A percentile compares a stretch with the other conserved stretches of the same genome.
phyloP scores from a whole-genome alignment of 345 rosid species.

The Melaleuca quinquenervia region DNA sequence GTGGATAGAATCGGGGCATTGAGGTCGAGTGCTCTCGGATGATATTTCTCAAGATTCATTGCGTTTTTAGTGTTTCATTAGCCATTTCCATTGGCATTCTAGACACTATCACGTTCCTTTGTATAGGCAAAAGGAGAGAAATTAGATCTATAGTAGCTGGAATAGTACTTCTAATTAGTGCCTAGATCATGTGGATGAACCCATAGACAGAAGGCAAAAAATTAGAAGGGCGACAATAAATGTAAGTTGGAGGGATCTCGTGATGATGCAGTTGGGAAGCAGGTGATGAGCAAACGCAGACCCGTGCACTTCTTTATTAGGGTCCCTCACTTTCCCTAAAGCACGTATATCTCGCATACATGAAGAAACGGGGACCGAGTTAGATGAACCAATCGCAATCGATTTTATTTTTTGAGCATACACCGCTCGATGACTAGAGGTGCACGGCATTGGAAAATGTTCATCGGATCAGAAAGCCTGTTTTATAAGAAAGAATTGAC shows the following conservation, averaged over 20 bases:
- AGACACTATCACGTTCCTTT: neutral
- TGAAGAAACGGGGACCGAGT: neutral
- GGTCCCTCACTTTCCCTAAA: neutral
- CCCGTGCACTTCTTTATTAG: neutral
- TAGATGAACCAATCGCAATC: neutral
- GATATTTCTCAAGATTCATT: neutral
- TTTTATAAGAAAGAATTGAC: neutral
- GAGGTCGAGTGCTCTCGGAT: conserved; percentile 51
- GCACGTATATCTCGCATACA: neutral
- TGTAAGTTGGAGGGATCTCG: neutral
- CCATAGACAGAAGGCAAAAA: neutral
- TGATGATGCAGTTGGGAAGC: neutral
- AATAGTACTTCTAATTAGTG: neutral
- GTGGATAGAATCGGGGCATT: conserved; percentile 65
- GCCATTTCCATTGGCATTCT: neutral
- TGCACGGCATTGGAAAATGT: neutral
- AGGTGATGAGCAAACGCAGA: neutral
- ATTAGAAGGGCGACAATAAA: neutral
- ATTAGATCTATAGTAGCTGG: neutral
- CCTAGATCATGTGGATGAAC: neutral
- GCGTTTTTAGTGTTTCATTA: neutral
- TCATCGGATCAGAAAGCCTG: neutral
- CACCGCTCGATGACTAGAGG: neutral
- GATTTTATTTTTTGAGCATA: neutral
- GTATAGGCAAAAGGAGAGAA: neutral